phyloP scores from a whole-genome alignment of 2,329 filamentous ascomycete genomes.

The Calycina herbarum region DNA sequence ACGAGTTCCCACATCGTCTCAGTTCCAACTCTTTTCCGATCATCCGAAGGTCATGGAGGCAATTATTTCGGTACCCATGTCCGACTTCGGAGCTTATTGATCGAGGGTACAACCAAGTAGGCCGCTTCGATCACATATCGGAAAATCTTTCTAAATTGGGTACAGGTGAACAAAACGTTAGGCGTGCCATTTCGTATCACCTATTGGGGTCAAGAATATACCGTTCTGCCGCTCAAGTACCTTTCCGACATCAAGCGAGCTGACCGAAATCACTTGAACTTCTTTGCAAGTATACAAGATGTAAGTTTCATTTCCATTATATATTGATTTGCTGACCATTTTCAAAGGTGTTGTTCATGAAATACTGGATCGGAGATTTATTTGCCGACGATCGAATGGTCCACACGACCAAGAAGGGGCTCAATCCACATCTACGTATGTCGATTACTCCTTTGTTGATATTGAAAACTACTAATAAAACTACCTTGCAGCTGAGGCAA shows the following conservation, averaged over 20 bases:
- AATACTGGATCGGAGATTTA: background rate
- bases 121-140: background rate
- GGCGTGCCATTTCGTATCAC: background rate
- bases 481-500: background rate
- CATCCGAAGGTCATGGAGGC: too few relatives aligned
- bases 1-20: too few relatives aligned
- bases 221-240: background rate
- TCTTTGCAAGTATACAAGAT: background rate
- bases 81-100: background rate
- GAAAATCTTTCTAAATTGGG: background rate
- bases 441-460: background rate
- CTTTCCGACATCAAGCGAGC: background rate
- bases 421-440: background rate
- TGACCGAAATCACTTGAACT: background rate
- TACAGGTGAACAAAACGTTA: background rate
- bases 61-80: too few relatives aligned
- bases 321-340: background rate
- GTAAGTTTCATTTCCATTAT: background rate
- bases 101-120: background rate
- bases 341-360: background rate
- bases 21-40: too few relatives aligned
- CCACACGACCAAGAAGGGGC: background rate
- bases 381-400: background rate
- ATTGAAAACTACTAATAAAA: background rate
- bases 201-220: background rate